Evolutionary conservation across 2,329 filamentous ascomycete genomes (phyloP).

Genomic region (Alternaria burnsii): DNA sequence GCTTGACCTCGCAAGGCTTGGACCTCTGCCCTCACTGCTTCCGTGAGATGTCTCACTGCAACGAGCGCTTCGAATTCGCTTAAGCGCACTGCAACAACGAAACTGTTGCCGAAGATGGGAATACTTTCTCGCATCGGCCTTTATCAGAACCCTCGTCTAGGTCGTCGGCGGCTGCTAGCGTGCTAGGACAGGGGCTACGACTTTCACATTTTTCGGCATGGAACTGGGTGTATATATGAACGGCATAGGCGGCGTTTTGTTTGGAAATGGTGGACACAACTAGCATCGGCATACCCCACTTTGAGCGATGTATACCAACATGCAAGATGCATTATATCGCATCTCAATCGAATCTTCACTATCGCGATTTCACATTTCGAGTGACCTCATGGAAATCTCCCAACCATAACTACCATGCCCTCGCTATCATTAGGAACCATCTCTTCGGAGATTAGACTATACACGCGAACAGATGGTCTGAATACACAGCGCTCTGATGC

Average conservation of each 20-base stretch:
- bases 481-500: too few species aligned
- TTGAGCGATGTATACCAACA: conserved; percentile 3
- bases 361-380: neutral
- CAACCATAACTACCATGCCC: too few species aligned
- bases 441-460: too few species aligned
- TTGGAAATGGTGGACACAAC: neutral
- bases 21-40: conserved; percentile 41
- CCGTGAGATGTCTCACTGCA: conserved; percentile 38
- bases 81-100: conserved; percentile 1
- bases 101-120: neutral
- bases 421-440: too few species aligned
- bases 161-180: neutral
- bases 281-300: conserved; percentile 12
- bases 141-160: neutral
- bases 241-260: conserved; percentile 6
- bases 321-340: neutral
- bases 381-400: too few species aligned
- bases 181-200: neutral
- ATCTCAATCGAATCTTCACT: conserved; percentile 8
- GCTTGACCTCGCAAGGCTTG: conserved; percentile 29
- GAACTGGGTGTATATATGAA: neutral
- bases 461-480: too few species aligned
- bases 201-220: neutral
- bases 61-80: conserved; percentile 36
- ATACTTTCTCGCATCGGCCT: neutral